These are phyloP conservation scores for Nidularia sp. DNA, from an alignment of 768 basidiomycete species.

Conservation along the genomic window DNA sequence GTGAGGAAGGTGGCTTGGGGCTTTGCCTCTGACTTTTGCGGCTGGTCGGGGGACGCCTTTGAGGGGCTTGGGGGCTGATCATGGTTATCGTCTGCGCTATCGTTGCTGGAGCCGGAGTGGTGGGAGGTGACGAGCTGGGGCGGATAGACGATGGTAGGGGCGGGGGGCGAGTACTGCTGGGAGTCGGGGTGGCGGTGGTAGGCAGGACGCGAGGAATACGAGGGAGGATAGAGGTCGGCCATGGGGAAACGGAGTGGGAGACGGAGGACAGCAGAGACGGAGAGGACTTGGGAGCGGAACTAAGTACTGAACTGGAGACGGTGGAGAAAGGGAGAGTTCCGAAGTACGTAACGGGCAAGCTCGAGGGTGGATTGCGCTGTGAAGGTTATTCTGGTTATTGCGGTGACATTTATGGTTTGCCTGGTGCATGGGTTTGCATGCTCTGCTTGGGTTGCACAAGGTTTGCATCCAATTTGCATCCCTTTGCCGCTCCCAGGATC, in stretches of 20 bases:
- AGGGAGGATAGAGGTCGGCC: slow-evolving; percentile 55
- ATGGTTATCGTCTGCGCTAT: slow-evolving; percentile 42
- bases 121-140: slow-evolving; percentile 31
- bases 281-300: slow-evolving; percentile 10
- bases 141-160: slow-evolving; percentile 25
- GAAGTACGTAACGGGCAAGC: slow-evolving; percentile 36
- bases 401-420: slow-evolving; percentile 8
- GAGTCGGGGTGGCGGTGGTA: slow-evolving; percentile 25
- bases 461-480: too few species aligned
- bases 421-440: background rate
- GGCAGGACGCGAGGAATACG: slow-evolving; percentile 23
- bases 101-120: slow-evolving; percentile 34
- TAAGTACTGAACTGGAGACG: slow-evolving; percentile 26
- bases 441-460: too few species aligned
- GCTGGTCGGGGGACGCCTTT: slow-evolving; percentile 35
- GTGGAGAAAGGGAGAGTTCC: slow-evolving; percentile 43
- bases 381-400: slow-evolving; percentile 6
- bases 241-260: slow-evolving; percentile 29
- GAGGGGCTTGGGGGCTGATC: slow-evolving; percentile 44
- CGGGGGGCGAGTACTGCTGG: slow-evolving; percentile 16
- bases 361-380: background rate
- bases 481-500: too few species aligned
- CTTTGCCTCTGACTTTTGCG: slow-evolving; percentile 71
- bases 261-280: slow-evolving; percentile 1
- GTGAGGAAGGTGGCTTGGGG: slow-evolving; percentile 95